Percentiles rank a stretch among this genome's conserved stretches.
Evolutionary conservation across 163 green algal species (phyloP).

Genomic region (Coccomyxa subellipsoidea): DNA sequence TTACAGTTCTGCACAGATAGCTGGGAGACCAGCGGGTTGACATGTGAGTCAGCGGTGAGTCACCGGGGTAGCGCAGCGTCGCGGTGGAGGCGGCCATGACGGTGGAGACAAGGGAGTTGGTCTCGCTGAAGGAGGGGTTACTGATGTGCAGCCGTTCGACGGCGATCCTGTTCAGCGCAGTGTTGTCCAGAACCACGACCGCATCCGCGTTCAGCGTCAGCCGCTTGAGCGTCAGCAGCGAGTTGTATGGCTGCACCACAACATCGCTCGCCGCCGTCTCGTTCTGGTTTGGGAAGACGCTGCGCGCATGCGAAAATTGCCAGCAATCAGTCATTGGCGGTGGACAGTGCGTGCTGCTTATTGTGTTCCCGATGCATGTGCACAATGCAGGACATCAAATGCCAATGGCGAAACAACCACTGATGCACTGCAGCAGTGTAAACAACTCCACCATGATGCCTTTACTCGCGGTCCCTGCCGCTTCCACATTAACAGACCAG

Average conservation of each 20-base stretch:
- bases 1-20: too few species aligned
- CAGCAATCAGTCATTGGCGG: not conserved
- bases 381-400: too few species aligned
- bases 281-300: constrained; percentile 97
- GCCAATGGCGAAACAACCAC: too few species aligned
- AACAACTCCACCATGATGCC: too few species aligned
- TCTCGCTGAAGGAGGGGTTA: constrained; percentile 85
- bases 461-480: too few species aligned
- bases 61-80: constrained; percentile 93
- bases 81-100: constrained; percentile 98
- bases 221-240: constrained; percentile 95
- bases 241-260: constrained; percentile 99
- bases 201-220: constrained; percentile 91
- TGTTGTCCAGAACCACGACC: constrained; percentile 92
- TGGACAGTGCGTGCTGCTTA: not conserved
- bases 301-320: constrained; percentile 27
- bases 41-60: not conserved
- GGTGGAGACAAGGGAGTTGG: constrained; percentile 94
- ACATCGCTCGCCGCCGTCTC: constrained; percentile 85
- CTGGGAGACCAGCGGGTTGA: too few species aligned
- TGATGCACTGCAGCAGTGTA: too few species aligned
- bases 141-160: constrained; percentile 87
- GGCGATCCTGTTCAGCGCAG: constrained; percentile 95
- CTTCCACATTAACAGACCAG: too few species aligned
- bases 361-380: not conserved